phyloP scores from a whole-genome alignment of 1,284 basidiomycete species.

The Boletus semigastroideus region DNA sequence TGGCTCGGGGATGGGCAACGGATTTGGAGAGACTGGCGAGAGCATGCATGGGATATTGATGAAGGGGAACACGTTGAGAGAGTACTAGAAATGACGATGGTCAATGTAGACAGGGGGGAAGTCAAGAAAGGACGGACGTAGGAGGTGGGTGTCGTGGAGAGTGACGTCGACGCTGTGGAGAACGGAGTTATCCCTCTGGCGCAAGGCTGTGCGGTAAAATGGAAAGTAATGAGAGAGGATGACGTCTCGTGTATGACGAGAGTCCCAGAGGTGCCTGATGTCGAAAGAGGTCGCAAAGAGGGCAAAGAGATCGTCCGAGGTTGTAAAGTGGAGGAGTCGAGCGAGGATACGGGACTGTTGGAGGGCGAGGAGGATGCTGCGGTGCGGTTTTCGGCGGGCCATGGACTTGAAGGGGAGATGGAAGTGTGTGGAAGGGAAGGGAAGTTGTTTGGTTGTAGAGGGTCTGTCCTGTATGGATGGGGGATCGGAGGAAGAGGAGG shows the following conservation, averaged over 20 bases:
- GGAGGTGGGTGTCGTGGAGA: slow-evolving; percentile 56
- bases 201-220: slow-evolving; percentile 48
- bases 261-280: slow-evolving; percentile 45
- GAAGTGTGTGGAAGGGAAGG: neutral
- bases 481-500: slow-evolving; percentile 17
- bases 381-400: slow-evolving; percentile 32
- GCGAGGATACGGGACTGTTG: slow-evolving; percentile 44
- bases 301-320: slow-evolving; percentile 56
- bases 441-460: neutral
- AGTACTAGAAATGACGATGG: slow-evolving; percentile 45
- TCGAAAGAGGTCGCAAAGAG: slow-evolving; percentile 50
- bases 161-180: slow-evolving; percentile 51
- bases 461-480: slow-evolving; percentile 19
- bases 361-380: slow-evolving; percentile 30
- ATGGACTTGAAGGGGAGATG: slow-evolving; percentile 15
- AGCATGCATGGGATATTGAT: slow-evolving; percentile 58
- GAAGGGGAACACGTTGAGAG: slow-evolving; percentile 60
- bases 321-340: slow-evolving; percentile 40
- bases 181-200: slow-evolving; percentile 38
- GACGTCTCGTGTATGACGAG: slow-evolving; percentile 44
- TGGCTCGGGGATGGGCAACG: slow-evolving; percentile 32
- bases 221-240: slow-evolving; percentile 62
- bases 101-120: slow-evolving; percentile 8
- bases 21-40: slow-evolving; percentile 47
- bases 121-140: slow-evolving; percentile 47